phyloP scores from a whole-genome alignment of 2,329 filamentous ascomycete species.

The Nemania bipapillata region DNA sequence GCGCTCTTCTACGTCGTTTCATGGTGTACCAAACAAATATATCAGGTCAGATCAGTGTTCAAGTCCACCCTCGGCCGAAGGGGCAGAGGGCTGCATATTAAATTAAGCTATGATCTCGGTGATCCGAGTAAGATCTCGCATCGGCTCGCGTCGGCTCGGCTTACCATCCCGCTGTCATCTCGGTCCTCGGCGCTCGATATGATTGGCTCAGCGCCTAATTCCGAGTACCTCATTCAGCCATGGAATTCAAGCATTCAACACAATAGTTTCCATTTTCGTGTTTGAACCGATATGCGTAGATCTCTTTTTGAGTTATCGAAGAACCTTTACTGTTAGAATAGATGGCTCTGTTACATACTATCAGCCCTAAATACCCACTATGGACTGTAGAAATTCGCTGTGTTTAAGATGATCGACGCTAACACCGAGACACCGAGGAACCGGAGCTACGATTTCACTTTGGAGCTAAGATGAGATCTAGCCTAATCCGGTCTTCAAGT shows the following conservation, averaged over 20 bases:
- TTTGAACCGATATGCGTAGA: no score
- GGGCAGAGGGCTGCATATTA: neutral
- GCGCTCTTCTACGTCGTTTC: no score
- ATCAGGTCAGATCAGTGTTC: no score
- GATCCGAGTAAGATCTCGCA: neutral
- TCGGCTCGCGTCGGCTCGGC: conserved; percentile 19
- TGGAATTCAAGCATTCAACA: no score
- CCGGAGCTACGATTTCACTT: neutral
- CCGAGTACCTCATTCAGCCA: no score
- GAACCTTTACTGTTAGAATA: neutral
- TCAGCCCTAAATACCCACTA: neutral
- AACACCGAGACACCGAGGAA: neutral
- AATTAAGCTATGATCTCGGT: neutral
- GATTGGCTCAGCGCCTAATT: neutral
- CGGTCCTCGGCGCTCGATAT: neutral
- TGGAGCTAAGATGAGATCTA: neutral
- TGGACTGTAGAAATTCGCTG: no score
- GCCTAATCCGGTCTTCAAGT: neutral
- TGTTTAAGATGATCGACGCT: no score
- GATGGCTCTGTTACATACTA: neutral
- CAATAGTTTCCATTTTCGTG: no score
- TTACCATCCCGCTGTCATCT: neutral
- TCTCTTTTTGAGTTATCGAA: no score
- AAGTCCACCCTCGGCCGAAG: conserved; percentile 4
- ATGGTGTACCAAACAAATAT: no score